phyloP scores from a whole-genome alignment of 768 basidiomycete genomes.

The Calvatia gigantea region DNA sequence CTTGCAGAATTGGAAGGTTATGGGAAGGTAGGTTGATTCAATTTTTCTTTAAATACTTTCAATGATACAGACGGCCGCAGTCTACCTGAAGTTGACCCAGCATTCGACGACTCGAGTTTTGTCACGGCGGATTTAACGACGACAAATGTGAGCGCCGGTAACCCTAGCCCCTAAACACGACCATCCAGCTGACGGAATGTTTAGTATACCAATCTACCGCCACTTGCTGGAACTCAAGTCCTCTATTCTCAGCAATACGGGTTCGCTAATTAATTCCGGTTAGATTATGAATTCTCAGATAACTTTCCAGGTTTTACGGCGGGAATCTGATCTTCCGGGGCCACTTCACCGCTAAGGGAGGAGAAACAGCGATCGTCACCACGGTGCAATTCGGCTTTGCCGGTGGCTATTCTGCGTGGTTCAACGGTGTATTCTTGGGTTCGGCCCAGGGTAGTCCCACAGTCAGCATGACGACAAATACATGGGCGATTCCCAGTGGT shows the following conservation, averaged over 20 bases:
- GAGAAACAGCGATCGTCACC: conserved; percentile 41
- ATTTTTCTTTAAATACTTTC: neutral
- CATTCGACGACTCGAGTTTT: conserved; percentile 67
- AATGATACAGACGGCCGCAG: conserved; percentile 44
- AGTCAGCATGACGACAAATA: conserved; percentile 46
- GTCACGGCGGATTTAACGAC: conserved; percentile 59
- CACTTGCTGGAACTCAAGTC: conserved; percentile 37
- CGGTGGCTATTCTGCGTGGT: conserved; percentile 50
- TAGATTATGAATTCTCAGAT: neutral
- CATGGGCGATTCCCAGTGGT: conserved; percentile 45
- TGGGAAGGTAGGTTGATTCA: conserved; percentile 34
- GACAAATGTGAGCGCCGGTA: conserved; percentile 56
- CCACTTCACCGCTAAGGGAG: conserved; percentile 47
- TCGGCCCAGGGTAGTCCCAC: conserved; percentile 55
- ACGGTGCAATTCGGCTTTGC: conserved; percentile 48
- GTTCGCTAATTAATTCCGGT: conserved; percentile 20
- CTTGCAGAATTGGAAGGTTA: conserved; percentile 42
- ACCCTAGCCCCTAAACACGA: no score
- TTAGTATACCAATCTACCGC: conserved; percentile 49
- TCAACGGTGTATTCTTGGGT: conserved; percentile 47
- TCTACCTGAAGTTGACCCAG: conserved; percentile 60
- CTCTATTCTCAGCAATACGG: conserved; percentile 53
- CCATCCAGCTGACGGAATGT: neutral
- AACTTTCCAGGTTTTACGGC: conserved; percentile 40
- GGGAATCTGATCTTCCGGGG: conserved; percentile 51